Conservation (phyloP, 306 rosid genomes). For the Psophocarpus tetragonolobus region DNA sequence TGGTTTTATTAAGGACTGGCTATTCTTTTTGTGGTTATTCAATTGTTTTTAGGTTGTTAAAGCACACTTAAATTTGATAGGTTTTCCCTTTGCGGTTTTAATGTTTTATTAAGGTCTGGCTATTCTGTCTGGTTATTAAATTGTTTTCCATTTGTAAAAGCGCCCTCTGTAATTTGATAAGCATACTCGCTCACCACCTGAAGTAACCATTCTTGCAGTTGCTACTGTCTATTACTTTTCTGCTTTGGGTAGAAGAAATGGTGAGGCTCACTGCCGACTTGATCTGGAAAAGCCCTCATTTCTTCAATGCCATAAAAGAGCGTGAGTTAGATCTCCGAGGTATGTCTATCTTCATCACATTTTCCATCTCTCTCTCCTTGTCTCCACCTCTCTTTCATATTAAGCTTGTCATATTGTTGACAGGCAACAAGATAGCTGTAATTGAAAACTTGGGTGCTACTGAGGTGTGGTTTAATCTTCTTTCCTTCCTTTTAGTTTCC, state of each 20-base stretch:
- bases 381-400: neutral
- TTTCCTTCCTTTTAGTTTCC: neutral
- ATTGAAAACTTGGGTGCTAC: conserved; percentile 96
- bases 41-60: neutral
- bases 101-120: neutral
- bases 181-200: neutral
- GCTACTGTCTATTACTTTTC: neutral
- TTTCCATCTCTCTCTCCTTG: neutral
- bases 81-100: too few relatives aligned
- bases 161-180: neutral
- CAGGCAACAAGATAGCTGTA: conserved; percentile 79
- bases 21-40: neutral
- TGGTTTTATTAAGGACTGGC: neutral
- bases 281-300: conserved; percentile 97
- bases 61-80: too few relatives aligned
- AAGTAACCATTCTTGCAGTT: neutral
- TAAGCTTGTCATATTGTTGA: conserved; percentile 8
- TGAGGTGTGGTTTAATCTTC: conserved; percentile 56
- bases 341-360: neutral
- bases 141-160: neutral
- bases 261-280: conserved; percentile 90
- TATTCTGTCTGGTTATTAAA: neutral
- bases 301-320: conserved; percentile 85
- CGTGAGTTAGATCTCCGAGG: conserved; percentile 93
- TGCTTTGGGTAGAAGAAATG: conserved; percentile 39